Base-by-base conservation (phyloP, 2,329 filamentous ascomycete genomes). In the Exophiala alcalophila region DNA sequence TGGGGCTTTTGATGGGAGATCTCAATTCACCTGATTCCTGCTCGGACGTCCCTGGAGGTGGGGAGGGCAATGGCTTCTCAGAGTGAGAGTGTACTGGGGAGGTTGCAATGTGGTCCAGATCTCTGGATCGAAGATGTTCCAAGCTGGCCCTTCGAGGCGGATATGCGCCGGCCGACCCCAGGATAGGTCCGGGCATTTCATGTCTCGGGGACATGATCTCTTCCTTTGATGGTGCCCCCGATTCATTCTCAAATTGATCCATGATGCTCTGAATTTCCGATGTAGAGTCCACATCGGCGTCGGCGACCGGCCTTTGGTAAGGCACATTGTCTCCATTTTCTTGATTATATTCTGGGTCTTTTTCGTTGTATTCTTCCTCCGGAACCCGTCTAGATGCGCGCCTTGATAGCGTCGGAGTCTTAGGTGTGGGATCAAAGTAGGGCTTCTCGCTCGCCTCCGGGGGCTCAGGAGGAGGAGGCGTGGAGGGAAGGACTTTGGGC, bases 241-340 rank as follows among this genome's bases (percentile, higher is more conserved):
- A 80, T 36, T 80, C 80, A 59, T 86, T 81, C 55, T 84, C 83
- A 57, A 97, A 97, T 65, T 97, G 92, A 50, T 88, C 87, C 87
- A 98, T 97, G 62, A 98, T 97, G 61, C 78, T 94, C 66, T 96
- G 87, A 47, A 98, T 96, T 68, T 98, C 92, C 4, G 84, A 83
- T 46, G 80, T 79, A 1, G 86, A 87, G 37, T 80, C 80, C 36
- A 78, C 77, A 24, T 71, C 59, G 18, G 30, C 54, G 40, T 73
- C 74, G 46, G 66, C 67, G 54, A 72, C 77, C 9, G 29, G 10
- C 24, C 39, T 46, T 12, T 26, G 37, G 27, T 42, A 11, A 8
- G 40, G 14, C 36, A 81, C 78, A 20, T 68, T 69, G 55, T 78
- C 73, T 31, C 31, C 33, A 4, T 67, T 68, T 54, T 78, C 74